Evolutionary conservation across 2,329 filamentous ascomycete genomes (phyloP), one percentile per base, ranked within the genome.

Genomic region (Rhynchosporium graminicola): DNA sequence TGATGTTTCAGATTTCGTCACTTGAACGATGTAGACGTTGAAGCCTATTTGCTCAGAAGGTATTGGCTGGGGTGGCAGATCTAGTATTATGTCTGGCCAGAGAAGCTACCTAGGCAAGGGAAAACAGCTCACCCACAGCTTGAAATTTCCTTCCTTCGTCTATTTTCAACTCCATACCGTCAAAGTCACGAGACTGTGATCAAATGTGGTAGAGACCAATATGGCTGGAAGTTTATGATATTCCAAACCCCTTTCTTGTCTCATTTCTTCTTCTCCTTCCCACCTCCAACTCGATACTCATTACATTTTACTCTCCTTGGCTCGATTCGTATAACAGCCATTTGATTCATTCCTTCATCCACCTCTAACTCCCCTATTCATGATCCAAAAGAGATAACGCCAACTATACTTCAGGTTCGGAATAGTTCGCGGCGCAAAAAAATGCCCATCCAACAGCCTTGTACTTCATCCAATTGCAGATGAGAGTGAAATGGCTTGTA

Each of bases 221-320:
- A 52, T 51, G 33, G 50, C 51, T 10, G 51, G 51, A 54, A 42
- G 28, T 7, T 54, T 33, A 29, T 54, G 33, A 36, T 58, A 29
- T 58, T 58, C 56, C 46, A 5, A 29, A n/a, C 56, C 46, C 20
- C 31, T 46, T 46, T 57, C 54, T 46, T 38, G 26, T 28, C n/a
- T 45, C 40, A 36, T 57, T 45, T 33, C 54, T 45, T n/a, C n/a
- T 47, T 33, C 42, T 13, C 3, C 5, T 31, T 33, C 13, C 54
- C 28, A 46, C 29, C 9, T 8, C 20, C 31, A 2, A 2, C 20
- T 51, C 29, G 51, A 20, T 51, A 57, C 46, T 61, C 42, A 61
- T 61, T 61, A 61, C 59, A 57, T 61, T 56, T 61, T 57, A 48
- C 43, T 57, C 51, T 54, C 46, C 40, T 12, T 8, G 38, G 31